Evolutionary conservation across 306 rosid genomes (phyloP).

Genomic region (Prosopis cineraria): DNA sequence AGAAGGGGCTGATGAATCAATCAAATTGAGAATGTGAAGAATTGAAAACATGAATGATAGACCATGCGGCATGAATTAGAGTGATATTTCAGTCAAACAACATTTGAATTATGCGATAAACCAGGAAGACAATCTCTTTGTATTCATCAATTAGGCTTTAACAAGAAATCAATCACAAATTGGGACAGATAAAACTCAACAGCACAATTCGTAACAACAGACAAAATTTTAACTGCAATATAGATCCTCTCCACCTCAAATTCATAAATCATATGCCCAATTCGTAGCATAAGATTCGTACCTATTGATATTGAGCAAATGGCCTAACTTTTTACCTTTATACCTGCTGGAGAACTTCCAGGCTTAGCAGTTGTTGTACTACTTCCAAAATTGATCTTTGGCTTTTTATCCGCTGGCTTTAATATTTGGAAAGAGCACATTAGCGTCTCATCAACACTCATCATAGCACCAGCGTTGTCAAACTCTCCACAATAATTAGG

Average conservation of each 20-base stretch:
- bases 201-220: background rate
- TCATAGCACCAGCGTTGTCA: constrained; percentile 98
- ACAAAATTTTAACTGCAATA: background rate
- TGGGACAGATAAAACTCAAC: background rate
- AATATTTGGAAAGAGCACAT: constrained; percentile 98
- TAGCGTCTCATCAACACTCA: constrained; percentile 93
- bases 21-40: background rate
- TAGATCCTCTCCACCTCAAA: constrained; percentile 13
- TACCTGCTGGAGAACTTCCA: constrained; percentile 67
- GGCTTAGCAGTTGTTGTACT: constrained; percentile 68
- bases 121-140: constrained; percentile 14
- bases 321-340: constrained; percentile 50
- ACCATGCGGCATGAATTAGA: background rate
- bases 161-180: constrained; percentile 27
- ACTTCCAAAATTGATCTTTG: constrained; percentile 62
- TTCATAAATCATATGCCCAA: constrained; percentile 1
- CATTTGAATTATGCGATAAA: background rate
- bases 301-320: constrained; percentile 23
- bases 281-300: constrained; percentile 23
- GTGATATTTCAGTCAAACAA: background rate
- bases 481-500: constrained; percentile 97
- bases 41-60: constrained; percentile 10
- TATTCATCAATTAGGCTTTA: constrained; percentile 15
- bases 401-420: constrained; percentile 74
- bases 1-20: constrained; percentile 20